phyloP scores from a whole-genome alignment of 768 basidiomycete species.

The Trametes cinnabarina region DNA sequence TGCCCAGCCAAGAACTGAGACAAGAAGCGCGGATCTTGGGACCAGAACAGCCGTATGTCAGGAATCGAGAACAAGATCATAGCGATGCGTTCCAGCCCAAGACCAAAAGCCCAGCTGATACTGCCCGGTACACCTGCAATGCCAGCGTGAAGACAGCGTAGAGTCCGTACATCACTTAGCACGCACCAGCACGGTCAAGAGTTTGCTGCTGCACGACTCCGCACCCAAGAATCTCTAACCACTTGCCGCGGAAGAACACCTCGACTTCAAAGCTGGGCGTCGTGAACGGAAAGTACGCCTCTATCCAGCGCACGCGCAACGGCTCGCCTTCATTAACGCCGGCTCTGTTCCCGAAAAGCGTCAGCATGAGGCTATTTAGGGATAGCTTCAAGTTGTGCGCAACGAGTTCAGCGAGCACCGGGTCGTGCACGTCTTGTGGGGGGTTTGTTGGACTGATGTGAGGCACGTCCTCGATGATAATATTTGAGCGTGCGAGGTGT shows the following conservation, averaged over 20 bases:
- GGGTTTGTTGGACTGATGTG: constrained; percentile 75
- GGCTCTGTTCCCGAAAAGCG: constrained; percentile 68
- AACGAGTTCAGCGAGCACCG: constrained; percentile 66
- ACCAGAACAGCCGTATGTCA: constrained; percentile 99
- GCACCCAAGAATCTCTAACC: constrained; percentile 94
- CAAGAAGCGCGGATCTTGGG: constrained; percentile 80
- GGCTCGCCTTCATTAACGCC: constrained; percentile 60
- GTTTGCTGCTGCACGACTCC: constrained; percentile 91
- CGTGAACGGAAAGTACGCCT: constrained; percentile 97
- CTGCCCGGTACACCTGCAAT: constrained; percentile 70
- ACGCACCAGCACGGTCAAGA: constrained; percentile 78
- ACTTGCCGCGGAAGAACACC: constrained; percentile 92
- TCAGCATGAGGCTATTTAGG: constrained; percentile 80
- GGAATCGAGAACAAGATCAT: constrained; percentile 98
- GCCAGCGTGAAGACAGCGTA: background rate
- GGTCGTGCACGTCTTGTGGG: constrained; percentile 75
- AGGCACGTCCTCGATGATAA: constrained; percentile 85
- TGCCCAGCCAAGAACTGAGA: constrained; percentile 77
- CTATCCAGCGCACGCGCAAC: constrained; percentile 91
- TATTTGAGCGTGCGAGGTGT: constrained; percentile 66
- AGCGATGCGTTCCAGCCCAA: constrained; percentile 94
- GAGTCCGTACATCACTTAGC: constrained; percentile 13
- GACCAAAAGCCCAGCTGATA: constrained; percentile 96
- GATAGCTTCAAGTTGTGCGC: constrained; percentile 86
- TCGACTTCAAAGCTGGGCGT: constrained; percentile 98